A percentile compares a stretch with the other conserved stretches of the same genome.
phyloP scores from a whole-genome alignment of 2,329 filamentous ascomycete genomes.

The Gnomoniopsis smithogilvyi region DNA sequence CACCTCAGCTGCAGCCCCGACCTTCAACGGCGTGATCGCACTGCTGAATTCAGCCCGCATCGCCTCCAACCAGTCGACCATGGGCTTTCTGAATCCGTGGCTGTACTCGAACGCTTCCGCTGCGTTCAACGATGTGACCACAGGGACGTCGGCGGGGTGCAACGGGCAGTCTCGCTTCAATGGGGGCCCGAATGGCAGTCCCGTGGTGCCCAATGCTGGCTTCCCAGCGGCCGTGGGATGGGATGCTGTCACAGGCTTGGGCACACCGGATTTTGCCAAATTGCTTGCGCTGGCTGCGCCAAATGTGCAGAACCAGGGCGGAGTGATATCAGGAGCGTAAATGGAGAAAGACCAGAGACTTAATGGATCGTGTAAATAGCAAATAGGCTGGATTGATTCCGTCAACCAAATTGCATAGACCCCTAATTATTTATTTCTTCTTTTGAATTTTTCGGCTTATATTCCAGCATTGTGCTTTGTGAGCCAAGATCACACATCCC shows the following conservation, averaged over 20 bases:
- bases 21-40: conserved; percentile 51
- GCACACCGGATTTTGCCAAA: conserved; percentile 4
- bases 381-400: background rate
- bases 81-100: conserved; percentile 49
- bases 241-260: conserved; percentile 19
- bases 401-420: too few relatives aligned
- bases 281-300: background rate
- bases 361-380: background rate
- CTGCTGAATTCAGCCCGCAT: conserved; percentile 54
- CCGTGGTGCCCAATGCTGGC: conserved; percentile 11
- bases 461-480: too few relatives aligned
- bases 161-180: conserved; percentile 12
- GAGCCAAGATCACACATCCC: too few relatives aligned
- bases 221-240: conserved; percentile 18
- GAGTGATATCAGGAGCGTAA: background rate
- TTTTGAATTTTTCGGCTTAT: too few relatives aligned
- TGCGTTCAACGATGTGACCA: conserved; percentile 31
- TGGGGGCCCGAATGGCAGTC: background rate
- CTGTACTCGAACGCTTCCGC: conserved; percentile 31
- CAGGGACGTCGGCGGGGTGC: conserved; percentile 25
- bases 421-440: too few relatives aligned
- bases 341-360: too few relatives aligned
- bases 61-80: conserved; percentile 35
- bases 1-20: conserved; percentile 46
- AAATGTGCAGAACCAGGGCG: background rate